Conservation (phyloP, 257 asterid genomes). For the Solanum infundibuliforme region DNA sequence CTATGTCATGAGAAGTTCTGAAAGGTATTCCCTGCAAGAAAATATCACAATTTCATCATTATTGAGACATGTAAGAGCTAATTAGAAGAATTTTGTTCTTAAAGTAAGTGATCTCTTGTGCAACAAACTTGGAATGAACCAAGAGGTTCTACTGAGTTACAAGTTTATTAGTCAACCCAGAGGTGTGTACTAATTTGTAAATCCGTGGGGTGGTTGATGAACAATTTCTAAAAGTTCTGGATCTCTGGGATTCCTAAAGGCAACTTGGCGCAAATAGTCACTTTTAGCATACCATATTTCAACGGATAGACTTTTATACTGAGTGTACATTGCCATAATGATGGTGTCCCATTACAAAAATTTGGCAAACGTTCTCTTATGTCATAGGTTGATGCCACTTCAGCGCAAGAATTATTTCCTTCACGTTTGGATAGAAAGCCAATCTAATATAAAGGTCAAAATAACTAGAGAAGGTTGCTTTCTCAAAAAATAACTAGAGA, state of each 20-base stretch:
- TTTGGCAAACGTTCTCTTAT: neutral
- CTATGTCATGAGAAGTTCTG: slow-evolving; percentile 90
- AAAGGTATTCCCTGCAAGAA: slow-evolving; percentile 73
- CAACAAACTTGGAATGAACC: neutral
- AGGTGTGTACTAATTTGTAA: neutral
- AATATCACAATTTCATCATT: neutral
- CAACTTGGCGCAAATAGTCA: too few relatives aligned
- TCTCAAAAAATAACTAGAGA: neutral
- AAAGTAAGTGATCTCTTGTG: neutral
- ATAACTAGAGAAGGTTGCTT: neutral
- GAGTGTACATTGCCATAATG: too few relatives aligned
- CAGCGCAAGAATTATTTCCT: neutral
- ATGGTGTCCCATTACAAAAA: too few relatives aligned
- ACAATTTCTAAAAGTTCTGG: neutral
- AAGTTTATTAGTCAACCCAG: neutral
- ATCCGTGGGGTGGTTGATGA: neutral
- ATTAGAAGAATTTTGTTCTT: neutral
- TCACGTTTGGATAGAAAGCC: neutral
- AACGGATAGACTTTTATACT: too few relatives aligned
- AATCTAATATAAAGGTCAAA: neutral
- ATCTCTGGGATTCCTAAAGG: neutral
- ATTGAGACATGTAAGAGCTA: neutral
- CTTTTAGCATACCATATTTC: too few relatives aligned
- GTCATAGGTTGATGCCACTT: neutral
- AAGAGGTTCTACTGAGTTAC: neutral